A percentile compares a stretch with the other conserved stretches of the same genome.
These are phyloP conservation scores for Plasmopara viticola DNA, from an alignment of 352 stramenopile species.

Conservation along the genomic window DNA sequence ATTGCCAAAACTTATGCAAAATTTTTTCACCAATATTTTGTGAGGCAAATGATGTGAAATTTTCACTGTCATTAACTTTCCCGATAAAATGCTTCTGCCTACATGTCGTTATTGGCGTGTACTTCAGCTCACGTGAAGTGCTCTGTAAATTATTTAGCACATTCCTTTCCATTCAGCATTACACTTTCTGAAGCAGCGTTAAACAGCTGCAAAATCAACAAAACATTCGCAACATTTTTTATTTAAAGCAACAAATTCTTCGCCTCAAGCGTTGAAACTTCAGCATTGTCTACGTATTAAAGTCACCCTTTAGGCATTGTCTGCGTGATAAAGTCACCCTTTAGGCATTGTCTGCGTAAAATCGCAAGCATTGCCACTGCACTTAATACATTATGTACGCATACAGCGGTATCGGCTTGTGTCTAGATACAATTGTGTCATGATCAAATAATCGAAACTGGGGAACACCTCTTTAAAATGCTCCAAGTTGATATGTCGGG, in stretches of 20 bases:
- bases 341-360: conserved; percentile 30
- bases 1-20: neutral
- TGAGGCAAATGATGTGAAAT: conserved; percentile 56
- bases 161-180: conserved; percentile 19
- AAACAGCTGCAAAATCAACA: conserved; percentile 33
- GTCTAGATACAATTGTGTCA: conserved; percentile 13
- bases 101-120: conserved; percentile 1
- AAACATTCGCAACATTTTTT: conserved; percentile 37
- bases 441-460: conserved; percentile 64
- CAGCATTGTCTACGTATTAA: conserved; percentile 44
- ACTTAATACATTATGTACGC: conserved; percentile 54
- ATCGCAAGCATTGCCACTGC: conserved; percentile 49
- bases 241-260: conserved; percentile 34
- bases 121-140: neutral
- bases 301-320: conserved; percentile 27
- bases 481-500: conserved; percentile 31
- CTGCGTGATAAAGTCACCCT: conserved; percentile 48
- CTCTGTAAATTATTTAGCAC: neutral
- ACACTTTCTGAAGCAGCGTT: conserved; percentile 21
- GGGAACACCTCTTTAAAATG: conserved; percentile 76
- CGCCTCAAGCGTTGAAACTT: conserved; percentile 32
- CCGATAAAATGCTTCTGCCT: conserved; percentile 37
- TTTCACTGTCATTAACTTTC: conserved; percentile 34
- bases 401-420: conserved; percentile 22
- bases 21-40: conserved; percentile 13